Conservation (phyloP, 108 stramenopile genomes). For the Nannochloropsis salina region DNA sequence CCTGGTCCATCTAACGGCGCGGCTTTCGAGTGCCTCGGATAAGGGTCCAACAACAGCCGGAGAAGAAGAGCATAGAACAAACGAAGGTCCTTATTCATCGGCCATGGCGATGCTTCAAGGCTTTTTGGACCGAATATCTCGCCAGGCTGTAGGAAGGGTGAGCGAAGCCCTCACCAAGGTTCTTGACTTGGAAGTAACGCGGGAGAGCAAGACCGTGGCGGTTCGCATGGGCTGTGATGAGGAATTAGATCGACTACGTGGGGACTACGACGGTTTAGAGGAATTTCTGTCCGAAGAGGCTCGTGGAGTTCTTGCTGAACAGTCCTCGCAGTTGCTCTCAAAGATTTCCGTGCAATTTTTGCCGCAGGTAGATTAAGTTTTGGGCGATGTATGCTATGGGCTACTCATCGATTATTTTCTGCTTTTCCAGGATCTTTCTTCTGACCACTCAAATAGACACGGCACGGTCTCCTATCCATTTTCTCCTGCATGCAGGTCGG, state of each 20-base stretch:
- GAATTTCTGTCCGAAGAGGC: constrained; percentile 59
- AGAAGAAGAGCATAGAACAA: not conserved
- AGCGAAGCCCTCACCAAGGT: not conserved
- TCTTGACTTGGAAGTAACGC: not conserved
- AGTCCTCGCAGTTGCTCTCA: not conserved
- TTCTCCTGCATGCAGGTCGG: not conserved
- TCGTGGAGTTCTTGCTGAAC: not conserved
- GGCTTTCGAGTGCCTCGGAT: not conserved
- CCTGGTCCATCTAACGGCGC: not conserved
- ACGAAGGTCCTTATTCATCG: not conserved
- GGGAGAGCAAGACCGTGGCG: not conserved
- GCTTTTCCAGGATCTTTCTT: not conserved
- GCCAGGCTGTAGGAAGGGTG: not conserved
- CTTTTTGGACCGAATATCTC: not conserved
- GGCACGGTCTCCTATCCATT: not conserved
- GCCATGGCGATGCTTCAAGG: not conserved
- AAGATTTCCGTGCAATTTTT: not conserved
- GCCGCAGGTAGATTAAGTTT: not conserved
- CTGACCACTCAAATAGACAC: not conserved
- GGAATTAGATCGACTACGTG: constrained; percentile 64
- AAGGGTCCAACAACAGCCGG: not conserved
- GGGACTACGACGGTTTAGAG: constrained; percentile 56
- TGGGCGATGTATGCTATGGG: not conserved
- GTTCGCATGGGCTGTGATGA: constrained; percentile 59
- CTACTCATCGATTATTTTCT: not conserved